These are phyloP conservation scores for Calycina herbarum DNA, from an alignment of 2,329 filamentous ascomycete species.

Conservation along the genomic window DNA sequence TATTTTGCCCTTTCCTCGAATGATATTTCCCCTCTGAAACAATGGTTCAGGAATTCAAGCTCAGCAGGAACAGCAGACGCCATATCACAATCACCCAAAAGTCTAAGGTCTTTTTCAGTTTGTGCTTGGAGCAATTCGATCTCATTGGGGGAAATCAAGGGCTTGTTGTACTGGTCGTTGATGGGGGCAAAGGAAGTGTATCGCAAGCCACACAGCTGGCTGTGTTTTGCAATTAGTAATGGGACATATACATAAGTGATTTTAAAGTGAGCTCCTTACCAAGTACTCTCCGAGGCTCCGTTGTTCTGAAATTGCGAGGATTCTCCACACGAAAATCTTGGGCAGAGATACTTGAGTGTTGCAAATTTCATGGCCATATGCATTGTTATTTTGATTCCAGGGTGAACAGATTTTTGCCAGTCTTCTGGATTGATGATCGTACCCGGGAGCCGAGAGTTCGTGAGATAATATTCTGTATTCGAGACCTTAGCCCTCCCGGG, in stretches of 20 bases:
- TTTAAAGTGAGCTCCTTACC: not conserved
- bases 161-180: not conserved
- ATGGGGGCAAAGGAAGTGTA: not conserved
- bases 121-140: not conserved
- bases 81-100: not conserved
- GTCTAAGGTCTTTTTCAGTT: not conserved
- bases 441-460: not conserved
- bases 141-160: not conserved
- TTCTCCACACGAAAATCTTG: not conserved
- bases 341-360: not conserved
- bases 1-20: not conserved
- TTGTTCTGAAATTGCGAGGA: not conserved
- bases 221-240: not conserved
- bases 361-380: constrained; percentile 2
- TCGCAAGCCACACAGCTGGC: not conserved
- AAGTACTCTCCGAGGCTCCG: not conserved
- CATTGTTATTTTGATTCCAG: constrained; percentile 10
- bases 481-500: not conserved
- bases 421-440: not conserved
- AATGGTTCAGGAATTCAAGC: not conserved
- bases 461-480: constrained; percentile 3
- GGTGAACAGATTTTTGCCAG: not conserved
- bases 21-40: not conserved
- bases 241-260: not conserved
- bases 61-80: not conserved